Evolutionary conservation across 257 asterid species (phyloP), one percentile per base, ranked within the genome.

Genomic region (Agastache rugosa): DNA sequence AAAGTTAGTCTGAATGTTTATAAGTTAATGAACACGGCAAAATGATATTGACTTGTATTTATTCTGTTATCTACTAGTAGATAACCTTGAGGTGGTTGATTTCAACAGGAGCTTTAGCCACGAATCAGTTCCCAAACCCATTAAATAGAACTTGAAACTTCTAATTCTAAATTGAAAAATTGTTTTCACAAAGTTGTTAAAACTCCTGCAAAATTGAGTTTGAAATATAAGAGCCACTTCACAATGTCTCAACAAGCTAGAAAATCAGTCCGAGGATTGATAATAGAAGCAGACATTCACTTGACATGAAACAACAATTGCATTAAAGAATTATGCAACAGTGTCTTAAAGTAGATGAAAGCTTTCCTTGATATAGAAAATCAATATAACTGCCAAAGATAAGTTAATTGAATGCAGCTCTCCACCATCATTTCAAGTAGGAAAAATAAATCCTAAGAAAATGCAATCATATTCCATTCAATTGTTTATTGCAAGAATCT

Each of bases 61-160:
- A 23, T 17, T 10, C 1, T 27, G 12, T 3, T 65, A 65, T 60
- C 31, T 20, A 17, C 17, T 3, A 63, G 75, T 51, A 50, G 51
- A 69, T 59, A 45, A 69, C 53, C 35, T 79, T 48, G 35, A 79
- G 67, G 75, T 11, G 12, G 75, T 11, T 31, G 37, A 58, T 66
- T 75, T 74, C 8, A 60, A 17, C 14, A 9, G 7, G 63, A 56
- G 41, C 20, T 53, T 62, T 15, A 17, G 63, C 47, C 50, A 60
- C 8, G 34, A 51, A 22, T 65, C 2, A 29, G 50, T 42, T 68
- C 31, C 42, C 54, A 47, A 47, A 34, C 19, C 16, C 78, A 51
- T 25, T 25, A 31, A 75, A 29, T 55, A 56, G 23, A 42, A 69
- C 20, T 39, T 69, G 60, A 53, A 75, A 31, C 20, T 25, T 45